Base-by-base conservation (phyloP, 768 basidiomycete genomes). In the Boletus insuetus region DNA sequence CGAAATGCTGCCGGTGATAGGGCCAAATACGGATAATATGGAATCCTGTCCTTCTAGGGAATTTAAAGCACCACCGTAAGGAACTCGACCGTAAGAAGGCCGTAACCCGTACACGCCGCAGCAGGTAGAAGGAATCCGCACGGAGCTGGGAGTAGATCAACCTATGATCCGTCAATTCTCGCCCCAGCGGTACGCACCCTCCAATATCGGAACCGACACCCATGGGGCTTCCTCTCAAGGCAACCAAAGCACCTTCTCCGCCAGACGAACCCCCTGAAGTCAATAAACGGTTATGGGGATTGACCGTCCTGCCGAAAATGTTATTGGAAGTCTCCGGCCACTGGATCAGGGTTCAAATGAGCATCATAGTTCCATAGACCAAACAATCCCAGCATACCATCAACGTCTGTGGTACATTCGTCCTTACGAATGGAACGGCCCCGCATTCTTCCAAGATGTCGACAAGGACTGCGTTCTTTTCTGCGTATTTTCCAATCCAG, bases 151-250 rank as follows among this genome's bases (percentile, higher is more conserved):
- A 43, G 31, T 4, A 35, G 11, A 46, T 46, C 37, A 47, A n/a
- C 11, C 40, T 24, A 29, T 20, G 4, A 17, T 40, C 2, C 35
- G 6, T 45, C 22, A 13, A 34, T 6, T 42, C 12, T 20, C 8
- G 6, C 34, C 34, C 14, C 34, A 35, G 34, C 20, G 52, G 43
- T 22, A 66, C 71, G 12, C 64, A 87, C 88, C 89, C 88, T 63
- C 86, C 87, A 54, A 92, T 82, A 66, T 93, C 91, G 24, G 91
- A 87, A 41, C 91, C 91, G 12, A 91, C 80, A 29, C 91, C 88
- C 56, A 82, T 41, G 3, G 75, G 72, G 34, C 73, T 74, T 34
- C 81, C 80, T 51, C 66, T 75, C 56, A 71, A 44, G 26, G 61
- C 85, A 41, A 93, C 62, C 8, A 94, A 77, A 1, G 91, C 89